Conservation (phyloP, 1,284 basidiomycete species). For the Filobasidium uniguttulatum region DNA sequence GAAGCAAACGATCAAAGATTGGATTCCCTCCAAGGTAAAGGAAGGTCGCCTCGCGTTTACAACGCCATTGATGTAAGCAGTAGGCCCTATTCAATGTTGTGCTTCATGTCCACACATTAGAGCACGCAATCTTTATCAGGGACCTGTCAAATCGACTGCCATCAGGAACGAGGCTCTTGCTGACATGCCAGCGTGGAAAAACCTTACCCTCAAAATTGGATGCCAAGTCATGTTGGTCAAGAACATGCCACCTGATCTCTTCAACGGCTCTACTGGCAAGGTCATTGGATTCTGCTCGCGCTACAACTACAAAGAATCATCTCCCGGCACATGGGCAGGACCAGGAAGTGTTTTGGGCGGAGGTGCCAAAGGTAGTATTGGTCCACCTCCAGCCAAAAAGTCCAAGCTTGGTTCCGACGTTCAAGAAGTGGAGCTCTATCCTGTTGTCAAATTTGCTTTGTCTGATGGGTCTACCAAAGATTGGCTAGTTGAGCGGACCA, state of each 20-base stretch:
- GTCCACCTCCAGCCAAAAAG: slow-evolving; percentile 46
- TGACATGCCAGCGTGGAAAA: slow-evolving; percentile 55
- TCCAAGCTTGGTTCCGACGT: slow-evolving; percentile 20
- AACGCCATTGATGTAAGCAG: slow-evolving; percentile 44
- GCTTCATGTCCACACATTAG: slow-evolving; percentile 21
- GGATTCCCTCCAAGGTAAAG: slow-evolving; percentile 53
- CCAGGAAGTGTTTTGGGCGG: slow-evolving; percentile 33
- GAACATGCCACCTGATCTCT: slow-evolving; percentile 57
- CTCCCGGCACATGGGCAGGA: slow-evolving; percentile 21
- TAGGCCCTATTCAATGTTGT: slow-evolving; percentile 42
- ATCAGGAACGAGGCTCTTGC: no score
- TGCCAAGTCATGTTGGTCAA: slow-evolving; percentile 60
- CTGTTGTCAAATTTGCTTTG: slow-evolving; percentile 62
- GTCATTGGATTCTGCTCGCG: slow-evolving; percentile 56
- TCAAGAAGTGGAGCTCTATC: slow-evolving; percentile 38
- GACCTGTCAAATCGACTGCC: no score
- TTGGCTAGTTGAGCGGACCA: slow-evolving; percentile 54
- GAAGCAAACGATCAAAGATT: slow-evolving; percentile 62
- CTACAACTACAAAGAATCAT: no score
- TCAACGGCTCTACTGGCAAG: slow-evolving; percentile 72
- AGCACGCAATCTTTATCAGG: no score
- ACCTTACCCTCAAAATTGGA: slow-evolving; percentile 50
- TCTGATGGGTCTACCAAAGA: slow-evolving; percentile 43
- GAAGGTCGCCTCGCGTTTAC: slow-evolving; percentile 39
- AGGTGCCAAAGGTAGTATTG: slow-evolving; percentile 65